phyloP scores from a whole-genome alignment of 495 filamentous ascomycete species.

The Talaromyces thailandensis region DNA sequence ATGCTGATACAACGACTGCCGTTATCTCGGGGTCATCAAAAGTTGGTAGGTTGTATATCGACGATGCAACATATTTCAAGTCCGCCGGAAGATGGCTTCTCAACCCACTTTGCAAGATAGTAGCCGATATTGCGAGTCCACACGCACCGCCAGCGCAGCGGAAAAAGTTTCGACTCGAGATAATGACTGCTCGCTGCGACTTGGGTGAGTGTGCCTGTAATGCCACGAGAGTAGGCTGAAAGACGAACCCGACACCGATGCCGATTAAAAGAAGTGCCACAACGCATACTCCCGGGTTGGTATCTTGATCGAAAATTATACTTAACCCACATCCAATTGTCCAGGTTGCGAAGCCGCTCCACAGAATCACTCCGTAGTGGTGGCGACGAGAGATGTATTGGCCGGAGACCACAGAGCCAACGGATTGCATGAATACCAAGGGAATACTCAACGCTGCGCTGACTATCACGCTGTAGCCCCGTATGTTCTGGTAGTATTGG shows the following conservation, averaged over 20 bases:
- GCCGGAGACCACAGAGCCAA: too few species aligned
- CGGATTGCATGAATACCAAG: too few species aligned
- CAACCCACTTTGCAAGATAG: constrained; percentile 29
- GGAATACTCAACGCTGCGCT: too few species aligned
- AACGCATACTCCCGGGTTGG: too few species aligned
- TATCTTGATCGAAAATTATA: too few species aligned
- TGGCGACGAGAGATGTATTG: too few species aligned
- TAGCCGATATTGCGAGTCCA: constrained; percentile 37
- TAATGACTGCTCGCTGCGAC: constrained; percentile 36
- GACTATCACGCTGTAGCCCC: too few species aligned
- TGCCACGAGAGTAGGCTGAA: constrained; percentile 26
- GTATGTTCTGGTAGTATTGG: too few species aligned
- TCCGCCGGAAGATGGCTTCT: constrained; percentile 14
- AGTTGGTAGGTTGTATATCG: not conserved
- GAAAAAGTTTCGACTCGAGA: constrained; percentile 38
- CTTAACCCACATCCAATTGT: too few species aligned
- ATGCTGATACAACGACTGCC: constrained; percentile 33
- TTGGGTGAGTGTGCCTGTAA: constrained; percentile 37
- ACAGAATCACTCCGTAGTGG: too few species aligned
- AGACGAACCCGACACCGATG: not conserved
- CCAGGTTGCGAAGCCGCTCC: too few species aligned
- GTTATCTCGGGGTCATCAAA: constrained; percentile 20
- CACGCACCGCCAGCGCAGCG: constrained; percentile 37
- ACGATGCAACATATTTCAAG: not conserved
- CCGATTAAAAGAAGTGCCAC: not conserved